phyloP scores from a whole-genome alignment of 176 grass and related monocot genomes.

The Aegilops umbellulata region DNA sequence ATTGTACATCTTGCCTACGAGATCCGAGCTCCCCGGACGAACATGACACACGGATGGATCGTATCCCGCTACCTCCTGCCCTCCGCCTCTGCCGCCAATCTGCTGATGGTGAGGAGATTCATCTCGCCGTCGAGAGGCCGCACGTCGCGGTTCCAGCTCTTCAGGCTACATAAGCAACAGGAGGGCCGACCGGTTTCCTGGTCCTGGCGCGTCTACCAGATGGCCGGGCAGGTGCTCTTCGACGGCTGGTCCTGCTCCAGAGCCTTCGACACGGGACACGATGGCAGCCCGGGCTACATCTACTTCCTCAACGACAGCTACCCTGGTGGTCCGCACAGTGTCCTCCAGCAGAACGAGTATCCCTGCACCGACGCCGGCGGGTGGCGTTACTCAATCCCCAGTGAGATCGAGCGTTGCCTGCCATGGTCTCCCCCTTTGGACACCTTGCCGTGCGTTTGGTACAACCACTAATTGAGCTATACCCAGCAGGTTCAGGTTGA shows the following conservation, averaged over 20 bases:
- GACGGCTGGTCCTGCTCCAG: slow-evolving; percentile 1
- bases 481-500: background rate
- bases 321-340: background rate
- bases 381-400: background rate
- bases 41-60: background rate
- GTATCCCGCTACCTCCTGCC: background rate
- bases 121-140: background rate
- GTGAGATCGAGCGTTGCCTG: background rate
- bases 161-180: background rate
- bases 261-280: background rate
- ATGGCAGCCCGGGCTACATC: background rate
- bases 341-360: background rate
- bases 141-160: background rate
- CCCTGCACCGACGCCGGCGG: background rate
- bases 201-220: no score
- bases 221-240: slow-evolving; percentile 1
- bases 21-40: no score
- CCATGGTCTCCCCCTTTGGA: background rate
- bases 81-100: background rate
- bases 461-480: background rate
- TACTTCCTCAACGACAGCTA: slow-evolving; percentile 19
- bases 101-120: background rate
- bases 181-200: no score
- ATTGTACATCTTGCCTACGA: no score
- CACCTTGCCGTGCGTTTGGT: background rate